Base-by-base conservation (phyloP, 495 filamentous ascomycete genomes). In the Acidiella bohemica region DNA sequence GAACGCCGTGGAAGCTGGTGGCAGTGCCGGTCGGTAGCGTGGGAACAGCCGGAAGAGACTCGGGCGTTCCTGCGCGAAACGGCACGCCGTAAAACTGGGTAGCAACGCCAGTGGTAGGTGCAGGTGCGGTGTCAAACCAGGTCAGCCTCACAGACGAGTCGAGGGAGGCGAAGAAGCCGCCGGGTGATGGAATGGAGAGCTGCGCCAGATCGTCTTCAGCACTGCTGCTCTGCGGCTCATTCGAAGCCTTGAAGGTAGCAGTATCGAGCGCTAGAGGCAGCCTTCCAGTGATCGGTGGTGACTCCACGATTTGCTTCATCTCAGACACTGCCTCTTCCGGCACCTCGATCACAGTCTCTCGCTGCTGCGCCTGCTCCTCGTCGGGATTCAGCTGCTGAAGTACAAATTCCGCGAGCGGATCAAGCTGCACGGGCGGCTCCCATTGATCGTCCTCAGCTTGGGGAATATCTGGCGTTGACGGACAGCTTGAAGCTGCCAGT, bases 151-250 rank as follows among this genome's bases (percentile, higher is more conserved):
- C 20, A 34, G 74, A 69, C 1, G 72, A 66, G 12, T 71, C 78
- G 13, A 95, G 68, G 0, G 81, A 84, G 14, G 83, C 78, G 57
- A 95, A 95, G 66, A 95, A 93, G 0, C 81, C 83, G 19, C 84
- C 81, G 0, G 86, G 86, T 1, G 86, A 93, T 2, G 86, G 86
- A 34, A 95, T 84, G 9, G 54, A 56, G 3, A 64, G 50, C 2
- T 36, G 84, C 76, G 40, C 93, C 64, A 58, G 69, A 66, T 44
- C 75, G 64, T 61, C 32, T 62, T 70, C 32, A 47, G 66, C 62
- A n/a, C 62, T 61, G 44, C 26, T 39, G 11, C 12, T 13, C 5
- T n/a, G 14, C 2, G 23, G 11, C 8, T 44, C 21, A 2, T 32
- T 32, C 9, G 53, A 17, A 3, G 48, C 32, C 11, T 43, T 39